Evolutionary conservation across 768 basidiomycete species (phyloP), one percentile per base, ranked within the genome.

Genomic region (Lactarius sp.): DNA sequence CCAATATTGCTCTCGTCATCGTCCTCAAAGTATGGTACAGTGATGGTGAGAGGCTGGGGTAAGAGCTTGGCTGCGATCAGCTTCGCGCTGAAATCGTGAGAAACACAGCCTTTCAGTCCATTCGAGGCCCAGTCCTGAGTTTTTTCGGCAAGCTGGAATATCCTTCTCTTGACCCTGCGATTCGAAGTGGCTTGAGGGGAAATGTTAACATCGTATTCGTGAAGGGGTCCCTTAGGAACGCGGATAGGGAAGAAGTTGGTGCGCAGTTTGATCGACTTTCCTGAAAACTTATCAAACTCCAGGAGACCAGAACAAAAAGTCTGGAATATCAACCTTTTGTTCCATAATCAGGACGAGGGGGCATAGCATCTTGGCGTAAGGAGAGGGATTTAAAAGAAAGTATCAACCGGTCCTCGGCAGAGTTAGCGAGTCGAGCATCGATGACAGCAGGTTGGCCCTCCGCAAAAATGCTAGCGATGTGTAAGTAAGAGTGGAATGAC

Each of bases 201-300:
- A 22, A 80, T 76, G n/a, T 72, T 66, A 37, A 81, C 75, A 54
- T 79, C 79, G 60, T 83, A 83, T 60, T 83, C 82, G 65, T 75
- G 75, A 27, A 84, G 50, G 1, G 79, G 77, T 6, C 76, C 77
- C 60, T 78, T 79, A 6, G 81, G 81, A 18, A 82, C 73, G 16
- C 70, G 71, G 22, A 84, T 70, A 9, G 82, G 76, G 68, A 84
- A 83, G 73, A 82, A 83, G 59, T 83, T 83, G 2, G 82, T 71
- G 22, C 82, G 79, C 46, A 84, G 74, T 59, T 77, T 80, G 72
- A 83, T 77, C 47, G 71, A 66, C 16, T 22, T 74, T 31, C 82
- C 82, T 3, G 67, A 18, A 61, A n/a, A 18, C 14, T 56, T 36
- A 41, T 65, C 22, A 60, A 20, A 55, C 51, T 13, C 10, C 8